Evolutionary conservation across 1,284 basidiomycete genomes (phyloP).

Genomic region (Pyrrhoderma lamaoense): DNA sequence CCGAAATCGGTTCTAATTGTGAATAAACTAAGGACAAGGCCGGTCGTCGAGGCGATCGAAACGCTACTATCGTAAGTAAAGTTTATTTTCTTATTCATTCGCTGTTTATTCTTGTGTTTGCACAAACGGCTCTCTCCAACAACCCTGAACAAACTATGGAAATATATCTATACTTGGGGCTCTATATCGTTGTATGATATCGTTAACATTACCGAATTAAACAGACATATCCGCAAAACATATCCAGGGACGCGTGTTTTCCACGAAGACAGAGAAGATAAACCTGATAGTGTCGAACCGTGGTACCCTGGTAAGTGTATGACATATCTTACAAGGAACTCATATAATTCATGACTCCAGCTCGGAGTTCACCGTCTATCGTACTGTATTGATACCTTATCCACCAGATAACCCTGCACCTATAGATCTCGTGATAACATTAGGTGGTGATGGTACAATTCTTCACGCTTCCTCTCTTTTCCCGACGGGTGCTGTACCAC

Average conservation of each 20-base stretch:
- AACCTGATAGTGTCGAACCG: constrained; percentile 54
- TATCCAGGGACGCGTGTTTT: constrained; percentile 73
- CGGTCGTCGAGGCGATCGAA: constrained; percentile 66
- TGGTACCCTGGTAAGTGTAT: constrained; percentile 57
- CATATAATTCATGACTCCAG: too few species aligned
- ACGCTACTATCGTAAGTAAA: constrained; percentile 56
- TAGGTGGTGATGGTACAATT: constrained; percentile 95
- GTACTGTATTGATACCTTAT: too few species aligned
- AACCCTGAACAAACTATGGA: too few species aligned
- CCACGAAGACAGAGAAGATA: constrained; percentile 64
- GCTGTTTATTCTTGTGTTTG: neutral
- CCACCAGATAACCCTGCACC: constrained; percentile 30
- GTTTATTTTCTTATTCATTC: neutral
- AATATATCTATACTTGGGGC: too few species aligned
- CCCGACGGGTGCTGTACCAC: constrained; percentile 82
- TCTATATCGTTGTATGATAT: too few species aligned
- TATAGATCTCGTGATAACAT: constrained; percentile 84
- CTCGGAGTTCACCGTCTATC: neutral
- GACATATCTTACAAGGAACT: too few species aligned
- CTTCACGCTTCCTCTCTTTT: constrained; percentile 92
- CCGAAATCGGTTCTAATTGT: constrained; percentile 49
- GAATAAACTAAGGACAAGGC: constrained; percentile 69
- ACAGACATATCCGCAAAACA: constrained; percentile 53
- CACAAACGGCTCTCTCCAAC: neutral
- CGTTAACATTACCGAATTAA: neutral